phyloP scores from a whole-genome alignment of 306 rosid species.

The Cucumis sativus region Cucumber_9930_V3 NC_026655.2:2746001-2746500 shows the following conservation, averaged over 20 bases:
- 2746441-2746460: neutral
- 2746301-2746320: neutral
- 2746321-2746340: neutral
- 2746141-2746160: constrained; percentile 7
- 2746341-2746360: neutral
- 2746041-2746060: constrained; percentile 16
- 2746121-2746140: constrained; percentile 14
- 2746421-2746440: neutral
- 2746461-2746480: too few species aligned
- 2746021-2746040: constrained; percentile 13
- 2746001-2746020: neutral
- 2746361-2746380: neutral
- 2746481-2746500: too few species aligned
- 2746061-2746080: constrained; percentile 7
- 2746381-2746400: neutral
- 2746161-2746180: constrained; percentile 14
- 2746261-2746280: neutral
- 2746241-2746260: neutral
- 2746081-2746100: constrained; percentile 15
- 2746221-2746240: constrained; percentile 42
- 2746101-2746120: constrained; percentile 8
- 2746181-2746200: constrained; percentile 56
- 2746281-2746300: neutral
- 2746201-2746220: constrained; percentile 79
- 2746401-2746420: neutral